Evolutionary conservation across 2,329 filamentous ascomycete species (phyloP), one percentile per base, ranked within the genome.

Genomic region (Fusarium mundagurra): DNA sequence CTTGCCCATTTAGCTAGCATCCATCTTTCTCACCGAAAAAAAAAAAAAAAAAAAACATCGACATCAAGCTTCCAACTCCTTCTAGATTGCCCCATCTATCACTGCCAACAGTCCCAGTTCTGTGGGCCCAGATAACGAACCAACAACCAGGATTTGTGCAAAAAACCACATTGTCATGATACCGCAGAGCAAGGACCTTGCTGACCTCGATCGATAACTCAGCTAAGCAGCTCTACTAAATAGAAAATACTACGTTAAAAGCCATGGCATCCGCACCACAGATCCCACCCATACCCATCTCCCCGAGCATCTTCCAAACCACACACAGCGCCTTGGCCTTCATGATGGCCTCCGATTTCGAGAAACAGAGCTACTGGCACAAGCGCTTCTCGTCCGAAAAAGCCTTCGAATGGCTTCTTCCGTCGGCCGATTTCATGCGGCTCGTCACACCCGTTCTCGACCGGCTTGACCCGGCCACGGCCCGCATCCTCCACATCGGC

Each of bases 341-440:
- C 41, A 65, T 66, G 54, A 80, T 81, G 78, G 72, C 76, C 29
- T 66, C 80, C 61, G 83, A 87, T 61, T 88, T 86, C 64, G 86
- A 88, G 41, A 84, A 87, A 45, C 84, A 86, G 73, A 84, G 82
- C 69, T 88, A 88, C 76, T 88, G 86, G 86, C 84, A 82, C 61
- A 67, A 82, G 11, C 84, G 87, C 33, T 88, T 88, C 80, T 64
- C 78, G 22, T 79, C 80, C 20, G 86, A 88, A 73, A 81, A 78
- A 11, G 76, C 81, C 16, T 88, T 87, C 64, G 86, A 88, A 74
- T 88, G 86, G 86, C 82, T 88, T 22, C 70, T 82, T 20, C 69
- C 84, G 5, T 87, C 86, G 0, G 67, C 78, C 2, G 79, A 81
- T 18, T 86, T 88, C 70, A 77, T 86, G 64, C 67, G 77, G 34